Conservation (phyloP, 345 rosid species). For the Iberis pinnata region DNA sequence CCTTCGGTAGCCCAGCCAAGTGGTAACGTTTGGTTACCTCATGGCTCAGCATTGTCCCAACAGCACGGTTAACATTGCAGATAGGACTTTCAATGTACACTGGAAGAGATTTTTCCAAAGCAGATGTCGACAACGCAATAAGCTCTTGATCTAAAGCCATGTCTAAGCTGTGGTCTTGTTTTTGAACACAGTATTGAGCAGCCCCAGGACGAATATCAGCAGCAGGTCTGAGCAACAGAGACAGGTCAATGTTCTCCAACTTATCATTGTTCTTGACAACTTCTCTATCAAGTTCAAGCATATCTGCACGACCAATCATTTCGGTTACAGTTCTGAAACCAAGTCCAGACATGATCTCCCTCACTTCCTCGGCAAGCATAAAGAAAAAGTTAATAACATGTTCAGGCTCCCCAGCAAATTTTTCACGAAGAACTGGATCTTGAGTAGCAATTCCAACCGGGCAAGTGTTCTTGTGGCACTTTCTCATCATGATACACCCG, state of each 20-base stretch:
- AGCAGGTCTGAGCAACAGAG: slow-evolving; percentile 81
- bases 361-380: slow-evolving; percentile 95
- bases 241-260: slow-evolving; percentile 80
- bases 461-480: slow-evolving; percentile 98
- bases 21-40: slow-evolving; percentile 88
- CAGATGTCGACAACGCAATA: slow-evolving; percentile 55
- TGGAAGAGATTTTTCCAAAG: slow-evolving; percentile 73
- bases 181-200: slow-evolving; percentile 85
- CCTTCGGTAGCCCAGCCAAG: slow-evolving; percentile 77
- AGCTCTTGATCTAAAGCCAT: slow-evolving; percentile 88
- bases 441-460: slow-evolving; percentile 99
- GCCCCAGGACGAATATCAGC: slow-evolving; percentile 93
- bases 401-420: slow-evolving; percentile 98
- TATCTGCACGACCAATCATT: slow-evolving; percentile 98
- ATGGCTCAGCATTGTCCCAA: slow-evolving; percentile 99
- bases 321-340: slow-evolving; percentile 78
- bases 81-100: slow-evolving; percentile 75
- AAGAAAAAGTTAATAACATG: slow-evolving; percentile 96
- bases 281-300: slow-evolving; percentile 95
- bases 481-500: slow-evolving; percentile 99
- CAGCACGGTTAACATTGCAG: slow-evolving; percentile 94
- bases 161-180: slow-evolving; percentile 94
- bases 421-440: slow-evolving; percentile 95
- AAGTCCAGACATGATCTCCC: slow-evolving; percentile 92
- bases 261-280: slow-evolving; percentile 72